Evolutionary conservation across 345 rosid genomes (phyloP).

Genomic region (Salix suchowensis): DNA sequence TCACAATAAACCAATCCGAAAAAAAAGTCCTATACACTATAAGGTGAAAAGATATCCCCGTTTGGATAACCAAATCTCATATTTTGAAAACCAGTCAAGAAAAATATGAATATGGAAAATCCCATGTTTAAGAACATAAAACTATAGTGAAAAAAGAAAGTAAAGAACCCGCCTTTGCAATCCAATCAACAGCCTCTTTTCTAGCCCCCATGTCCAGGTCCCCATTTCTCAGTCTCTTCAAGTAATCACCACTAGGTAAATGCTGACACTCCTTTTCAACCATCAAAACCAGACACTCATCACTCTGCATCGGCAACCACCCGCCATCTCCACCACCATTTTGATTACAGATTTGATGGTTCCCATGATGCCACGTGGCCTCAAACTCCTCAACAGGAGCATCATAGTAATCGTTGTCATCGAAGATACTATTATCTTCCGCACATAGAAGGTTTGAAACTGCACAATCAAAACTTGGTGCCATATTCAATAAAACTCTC

Average conservation of each 20-base stretch:
- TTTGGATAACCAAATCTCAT: neutral
- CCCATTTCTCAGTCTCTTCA: conserved; percentile 49
- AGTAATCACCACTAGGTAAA: conserved; percentile 46
- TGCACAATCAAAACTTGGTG: conserved; percentile 53
- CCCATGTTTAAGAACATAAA: neutral
- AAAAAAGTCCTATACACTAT: neutral
- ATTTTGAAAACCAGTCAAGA: neutral
- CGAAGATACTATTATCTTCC: conserved; percentile 46
- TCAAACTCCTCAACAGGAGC: conserved; percentile 32
- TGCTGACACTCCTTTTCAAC: conserved; percentile 54
- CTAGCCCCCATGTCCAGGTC: conserved; percentile 50
- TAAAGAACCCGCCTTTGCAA: conserved; percentile 49
- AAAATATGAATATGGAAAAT: neutral
- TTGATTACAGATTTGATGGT: conserved; percentile 23
- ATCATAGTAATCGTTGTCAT: conserved; percentile 32
- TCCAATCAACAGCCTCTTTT: conserved; percentile 56
- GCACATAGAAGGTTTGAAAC: conserved; percentile 52
- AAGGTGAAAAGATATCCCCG: neutral
- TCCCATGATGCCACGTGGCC: conserved; percentile 26
- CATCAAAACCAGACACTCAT: conserved; percentile 49
- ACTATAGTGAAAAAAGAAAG: neutral
- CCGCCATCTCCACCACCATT: conserved; percentile 13
- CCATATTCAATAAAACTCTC: conserved; percentile 30
- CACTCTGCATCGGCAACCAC: conserved; percentile 43
- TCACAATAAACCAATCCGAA: neutral